Percentiles rank a stretch among this genome's conserved stretches.
phyloP scores from a whole-genome alignment of 768 basidiomycete species.

The Mycena pura region DNA sequence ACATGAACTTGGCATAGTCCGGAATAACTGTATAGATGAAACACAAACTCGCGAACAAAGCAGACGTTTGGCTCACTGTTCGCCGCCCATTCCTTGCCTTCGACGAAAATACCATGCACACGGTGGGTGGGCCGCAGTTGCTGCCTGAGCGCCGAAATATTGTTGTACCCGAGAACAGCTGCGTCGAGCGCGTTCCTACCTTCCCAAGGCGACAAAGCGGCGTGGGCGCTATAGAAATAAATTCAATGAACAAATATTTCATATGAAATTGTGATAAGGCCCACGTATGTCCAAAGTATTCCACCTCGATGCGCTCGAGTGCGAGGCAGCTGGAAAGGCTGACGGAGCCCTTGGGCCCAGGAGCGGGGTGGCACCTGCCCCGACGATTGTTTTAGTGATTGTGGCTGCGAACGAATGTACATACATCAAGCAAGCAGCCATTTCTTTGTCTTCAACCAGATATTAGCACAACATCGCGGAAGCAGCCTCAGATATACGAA shows the following conservation, averaged over 20 bases:
- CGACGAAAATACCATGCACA: constrained; percentile 81
- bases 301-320: constrained; percentile 61
- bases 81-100: constrained; percentile 76
- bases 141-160: constrained; percentile 80
- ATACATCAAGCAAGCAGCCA: constrained; percentile 81
- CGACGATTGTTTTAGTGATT: not conserved
- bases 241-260: not conserved
- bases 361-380: constrained; percentile 84
- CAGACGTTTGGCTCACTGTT: constrained; percentile 57
- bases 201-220: constrained; percentile 84
- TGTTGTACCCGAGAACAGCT: constrained; percentile 84
- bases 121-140: constrained; percentile 80
- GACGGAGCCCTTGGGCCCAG: constrained; percentile 73
- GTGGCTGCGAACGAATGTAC: constrained; percentile 3
- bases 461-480: not conserved
- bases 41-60: not conserved
- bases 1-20: constrained; percentile 78
- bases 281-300: constrained; percentile 80
- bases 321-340: constrained; percentile 73
- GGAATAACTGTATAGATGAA: constrained; percentile 68
- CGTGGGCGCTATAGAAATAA: constrained; percentile 65
- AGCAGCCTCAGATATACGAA: not conserved
- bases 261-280: not conserved
- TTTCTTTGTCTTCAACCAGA: constrained; percentile 64
- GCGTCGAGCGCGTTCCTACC: constrained; percentile 86